Percentiles rank a stretch among this genome's conserved stretches.
phyloP scores from a whole-genome alignment of 352 stramenopile species.

The Pythium dissotocum region DNA sequence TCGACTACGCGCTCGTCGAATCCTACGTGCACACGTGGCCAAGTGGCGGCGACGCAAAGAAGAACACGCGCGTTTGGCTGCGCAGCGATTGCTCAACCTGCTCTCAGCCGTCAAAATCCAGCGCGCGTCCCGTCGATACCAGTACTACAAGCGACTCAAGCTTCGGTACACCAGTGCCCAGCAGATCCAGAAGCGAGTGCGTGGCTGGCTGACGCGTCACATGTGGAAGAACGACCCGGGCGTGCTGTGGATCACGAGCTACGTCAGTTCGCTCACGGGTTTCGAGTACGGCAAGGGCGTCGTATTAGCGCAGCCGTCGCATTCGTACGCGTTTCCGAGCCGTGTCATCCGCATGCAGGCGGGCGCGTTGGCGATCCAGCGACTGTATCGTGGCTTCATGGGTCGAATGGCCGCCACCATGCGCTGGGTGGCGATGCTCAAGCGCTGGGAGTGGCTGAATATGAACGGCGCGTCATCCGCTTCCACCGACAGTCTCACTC shows the following conservation, averaged over 20 bases:
- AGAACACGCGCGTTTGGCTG: slow-evolving; percentile 28
- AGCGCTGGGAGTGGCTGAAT: slow-evolving; percentile 72
- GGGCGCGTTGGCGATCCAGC: slow-evolving; percentile 46
- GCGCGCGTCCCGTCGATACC: slow-evolving; percentile 54
- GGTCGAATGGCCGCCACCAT: slow-evolving; percentile 61
- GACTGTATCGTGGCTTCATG: slow-evolving; percentile 47
- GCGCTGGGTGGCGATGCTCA: slow-evolving; percentile 70
- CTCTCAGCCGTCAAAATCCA: slow-evolving; percentile 63
- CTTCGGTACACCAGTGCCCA: slow-evolving; percentile 48
- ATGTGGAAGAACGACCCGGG: slow-evolving; percentile 69
- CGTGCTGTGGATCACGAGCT: slow-evolving; percentile 38
- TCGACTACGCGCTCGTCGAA: slow-evolving; percentile 44
- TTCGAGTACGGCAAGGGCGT: slow-evolving; percentile 55
- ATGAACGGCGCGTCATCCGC: slow-evolving; percentile 25
- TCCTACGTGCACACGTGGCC: slow-evolving; percentile 49
- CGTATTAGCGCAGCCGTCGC: slow-evolving; percentile 37
- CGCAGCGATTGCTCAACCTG: slow-evolving; percentile 45
- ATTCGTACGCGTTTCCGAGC: slow-evolving; percentile 60
- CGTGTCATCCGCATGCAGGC: slow-evolving; percentile 42
- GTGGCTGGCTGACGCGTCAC: slow-evolving; percentile 64
- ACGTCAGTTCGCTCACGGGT: slow-evolving; percentile 39
- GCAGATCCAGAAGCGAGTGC: slow-evolving; percentile 52
- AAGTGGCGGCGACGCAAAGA: slow-evolving; percentile 43
- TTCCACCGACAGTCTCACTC: slow-evolving; percentile 47
- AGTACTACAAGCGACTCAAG: slow-evolving; percentile 45